phyloP scores from a whole-genome alignment of 2,329 filamentous ascomycete species.

The Helotiales sp. region DNA sequence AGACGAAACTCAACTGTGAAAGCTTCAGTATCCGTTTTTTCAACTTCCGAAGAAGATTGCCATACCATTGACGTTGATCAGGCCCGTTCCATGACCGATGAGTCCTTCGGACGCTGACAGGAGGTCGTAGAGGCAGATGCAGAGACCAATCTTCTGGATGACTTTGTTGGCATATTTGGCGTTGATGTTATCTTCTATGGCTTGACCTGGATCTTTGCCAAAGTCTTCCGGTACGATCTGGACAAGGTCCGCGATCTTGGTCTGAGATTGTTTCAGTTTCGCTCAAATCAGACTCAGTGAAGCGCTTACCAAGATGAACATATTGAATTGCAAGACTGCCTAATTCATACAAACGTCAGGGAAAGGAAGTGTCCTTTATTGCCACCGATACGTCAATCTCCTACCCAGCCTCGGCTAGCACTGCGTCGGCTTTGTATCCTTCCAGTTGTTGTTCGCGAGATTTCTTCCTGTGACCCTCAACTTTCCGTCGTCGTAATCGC shows the following conservation, averaged over 20 bases:
- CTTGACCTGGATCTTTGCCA: slow-evolving; percentile 75
- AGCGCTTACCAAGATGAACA: slow-evolving; percentile 51
- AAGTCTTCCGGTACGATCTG: slow-evolving; percentile 91
- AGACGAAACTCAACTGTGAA: slow-evolving; percentile 82
- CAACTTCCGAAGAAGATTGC: background rate
- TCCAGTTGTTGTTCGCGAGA: no score
- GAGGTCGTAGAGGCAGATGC: slow-evolving; percentile 90
- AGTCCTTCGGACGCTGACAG: slow-evolving; percentile 87
- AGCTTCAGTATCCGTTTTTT: background rate
- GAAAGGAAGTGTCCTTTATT: background rate
- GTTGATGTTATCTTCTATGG: slow-evolving; percentile 96
- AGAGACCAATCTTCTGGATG: slow-evolving; percentile 91
- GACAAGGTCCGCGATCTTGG: slow-evolving; percentile 90
- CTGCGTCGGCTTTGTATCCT: no score
- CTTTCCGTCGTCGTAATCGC: no score
- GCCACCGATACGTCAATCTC: no score
- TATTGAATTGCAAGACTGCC: slow-evolving; percentile 24
- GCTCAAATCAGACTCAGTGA: background rate
- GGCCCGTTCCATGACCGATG: slow-evolving; percentile 87
- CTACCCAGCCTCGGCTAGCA: no score
- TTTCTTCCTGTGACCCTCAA: no score
- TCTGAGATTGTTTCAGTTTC: slow-evolving; percentile 53
- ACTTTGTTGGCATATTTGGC: slow-evolving; percentile 94
- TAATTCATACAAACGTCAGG: background rate
- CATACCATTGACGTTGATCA: slow-evolving; percentile 90